These are phyloP conservation scores for Boletellus sp. DNA, from an alignment of 768 basidiomycete genomes.

Conservation along the genomic window DNA sequence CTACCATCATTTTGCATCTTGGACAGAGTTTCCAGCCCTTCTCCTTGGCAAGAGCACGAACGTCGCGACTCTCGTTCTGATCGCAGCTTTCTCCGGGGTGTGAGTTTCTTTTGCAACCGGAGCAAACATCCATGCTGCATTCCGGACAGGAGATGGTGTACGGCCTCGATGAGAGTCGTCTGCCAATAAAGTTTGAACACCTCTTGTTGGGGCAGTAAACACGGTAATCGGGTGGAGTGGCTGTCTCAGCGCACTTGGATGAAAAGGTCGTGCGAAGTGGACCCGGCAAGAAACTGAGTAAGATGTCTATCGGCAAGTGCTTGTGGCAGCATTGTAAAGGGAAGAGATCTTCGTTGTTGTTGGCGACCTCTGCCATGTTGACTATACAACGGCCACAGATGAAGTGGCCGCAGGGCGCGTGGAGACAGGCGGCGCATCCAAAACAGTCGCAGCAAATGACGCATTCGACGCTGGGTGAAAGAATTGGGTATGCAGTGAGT, in stretches of 20 bases:
- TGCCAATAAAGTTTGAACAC: conserved; percentile 53
- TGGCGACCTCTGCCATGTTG: conserved; percentile 40
- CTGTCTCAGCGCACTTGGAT: conserved; percentile 45
- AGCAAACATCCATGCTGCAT: conserved; percentile 44
- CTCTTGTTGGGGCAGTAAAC: conserved; percentile 46
- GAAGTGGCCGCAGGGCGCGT: conserved; percentile 42
- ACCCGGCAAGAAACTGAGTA: conserved; percentile 32
- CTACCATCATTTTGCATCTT: conserved; percentile 51
- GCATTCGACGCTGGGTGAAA: conserved; percentile 29
- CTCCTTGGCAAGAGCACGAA: conserved; percentile 44
- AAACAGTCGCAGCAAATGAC: conserved; percentile 39
- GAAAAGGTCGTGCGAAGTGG: conserved; percentile 33
- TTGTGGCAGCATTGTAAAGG: conserved; percentile 50
- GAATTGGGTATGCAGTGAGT: not conserved
- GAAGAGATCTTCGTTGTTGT: conserved; percentile 46
- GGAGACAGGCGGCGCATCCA: conserved; percentile 21
- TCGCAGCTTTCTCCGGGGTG: conserved; percentile 42
- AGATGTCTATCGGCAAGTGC: conserved; percentile 29
- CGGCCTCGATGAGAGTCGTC: conserved; percentile 23
- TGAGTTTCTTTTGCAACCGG: conserved; percentile 42
- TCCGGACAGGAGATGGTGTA: conserved; percentile 33
- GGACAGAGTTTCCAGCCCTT: conserved; percentile 62
- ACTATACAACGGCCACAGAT: conserved; percentile 46
- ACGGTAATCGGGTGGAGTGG: conserved; percentile 39
- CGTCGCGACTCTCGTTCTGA: conserved; percentile 39